Evolutionary conservation across 2,329 filamentous ascomycete genomes (phyloP).

Genomic region (Fusarium heterosporum): DNA sequence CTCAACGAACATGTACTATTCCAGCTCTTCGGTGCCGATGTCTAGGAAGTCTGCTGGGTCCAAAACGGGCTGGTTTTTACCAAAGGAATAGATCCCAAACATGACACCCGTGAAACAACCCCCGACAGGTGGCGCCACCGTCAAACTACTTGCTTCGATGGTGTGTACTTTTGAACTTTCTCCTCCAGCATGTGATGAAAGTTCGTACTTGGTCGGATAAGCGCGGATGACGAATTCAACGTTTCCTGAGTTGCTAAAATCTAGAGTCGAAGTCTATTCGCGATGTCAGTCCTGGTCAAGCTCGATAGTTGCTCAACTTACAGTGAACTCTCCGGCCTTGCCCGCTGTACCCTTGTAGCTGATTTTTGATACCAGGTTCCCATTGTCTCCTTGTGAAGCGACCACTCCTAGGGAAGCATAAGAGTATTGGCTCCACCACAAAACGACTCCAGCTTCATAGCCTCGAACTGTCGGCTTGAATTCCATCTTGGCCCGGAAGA

Average conservation of each 20-base stretch:
- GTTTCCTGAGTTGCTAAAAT: background rate
- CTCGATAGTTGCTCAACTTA: background rate
- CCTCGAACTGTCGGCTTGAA: slow-evolving; percentile 58
- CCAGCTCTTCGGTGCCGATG: background rate
- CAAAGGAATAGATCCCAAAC: slow-evolving; percentile 43
- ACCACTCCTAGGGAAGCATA: slow-evolving; percentile 48
- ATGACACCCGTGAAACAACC: slow-evolving; percentile 40
- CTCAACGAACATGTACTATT: background rate
- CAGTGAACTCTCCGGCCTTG: slow-evolving; percentile 17
- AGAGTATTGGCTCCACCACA: slow-evolving; percentile 65
- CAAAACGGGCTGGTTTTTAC: slow-evolving; percentile 37
- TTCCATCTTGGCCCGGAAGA: slow-evolving; percentile 57
- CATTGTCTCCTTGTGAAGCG: slow-evolving; percentile 8
- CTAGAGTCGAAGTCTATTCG: background rate
- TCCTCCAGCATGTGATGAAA: background rate
- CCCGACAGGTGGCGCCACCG: slow-evolving; percentile 33
- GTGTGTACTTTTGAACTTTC: background rate
- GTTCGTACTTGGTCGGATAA: slow-evolving; percentile 10
- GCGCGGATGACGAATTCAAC: slow-evolving; percentile 2
- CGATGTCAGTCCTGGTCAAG: background rate
- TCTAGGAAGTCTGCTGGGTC: slow-evolving; percentile 24
- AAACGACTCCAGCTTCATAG: slow-evolving; percentile 64
- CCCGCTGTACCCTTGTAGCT: slow-evolving; percentile 15
- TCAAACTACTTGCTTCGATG: slow-evolving; percentile 14
- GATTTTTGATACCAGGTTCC: background rate